Evolutionary conservation across 1,284 basidiomycete species (phyloP), one percentile per base, ranked within the genome.

Genomic region (Leccinum insigne): DNA sequence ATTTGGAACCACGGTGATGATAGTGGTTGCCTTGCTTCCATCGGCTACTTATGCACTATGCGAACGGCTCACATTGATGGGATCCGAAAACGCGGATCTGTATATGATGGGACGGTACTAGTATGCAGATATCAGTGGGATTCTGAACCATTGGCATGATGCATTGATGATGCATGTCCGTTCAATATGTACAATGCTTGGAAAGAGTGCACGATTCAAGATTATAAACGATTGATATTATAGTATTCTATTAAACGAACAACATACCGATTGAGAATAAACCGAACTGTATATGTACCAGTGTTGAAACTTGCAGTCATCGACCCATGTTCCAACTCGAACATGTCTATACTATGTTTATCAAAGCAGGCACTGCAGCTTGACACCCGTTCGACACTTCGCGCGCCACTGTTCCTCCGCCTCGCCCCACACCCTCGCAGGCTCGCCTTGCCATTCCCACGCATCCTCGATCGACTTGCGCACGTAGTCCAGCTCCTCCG

Each of bases 381-480:
- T 18, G 47, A 11, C 10, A 47, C 44, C 47, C 47, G 8, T 21
- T 49, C 47, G 47, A 49, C 47, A 49, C 10, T 21, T 49, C 8
- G 18, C 10, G 18, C 18, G 63, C 69, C 70, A 71, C 21, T 49
- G 60, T n/a, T 58, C 54, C 56, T 72, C 71, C 8, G 65, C 67
- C 0, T 69, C 70, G 1, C 47, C 44, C 70, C 72, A 72, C 14
- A 63, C 61, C 44, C 40, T 57, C 6, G 18, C 56, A 2, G 58
- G 21, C 4, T 64, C 72, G 32, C 8, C 58, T 49, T 72, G 70
- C 70, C 70, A 71, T 29, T 23, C 67, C 71, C 70, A 71, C 8
- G 58, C 64, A 29, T 73, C 63, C 60, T 65, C 68, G 35, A 73
- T 68, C 21, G 18, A 42, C 63, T 58, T 66, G 38, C 58, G 63